Evolutionary conservation across 2,329 filamentous ascomycete species (phyloP).

Genomic region (Tympanopsis confertula): DNA sequence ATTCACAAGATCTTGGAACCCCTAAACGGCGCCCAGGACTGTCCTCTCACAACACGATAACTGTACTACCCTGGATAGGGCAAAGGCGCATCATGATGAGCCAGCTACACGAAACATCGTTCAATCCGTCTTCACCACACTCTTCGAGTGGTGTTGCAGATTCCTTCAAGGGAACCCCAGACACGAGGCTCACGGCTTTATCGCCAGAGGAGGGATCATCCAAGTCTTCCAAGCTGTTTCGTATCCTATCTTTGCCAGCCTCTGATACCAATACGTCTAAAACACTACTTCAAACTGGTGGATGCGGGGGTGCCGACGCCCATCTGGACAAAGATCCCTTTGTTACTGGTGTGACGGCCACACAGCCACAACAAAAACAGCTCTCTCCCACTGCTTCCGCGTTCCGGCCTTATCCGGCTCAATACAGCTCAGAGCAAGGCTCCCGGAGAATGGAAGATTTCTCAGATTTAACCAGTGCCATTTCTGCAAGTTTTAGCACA

Average conservation of each 20-base stretch:
- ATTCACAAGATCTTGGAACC: too few relatives aligned
- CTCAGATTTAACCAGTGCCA: constrained; percentile 6
- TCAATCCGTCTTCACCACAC: constrained; percentile 34
- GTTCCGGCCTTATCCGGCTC: constrained; percentile 39
- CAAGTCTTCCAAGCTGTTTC: constrained; percentile 23
- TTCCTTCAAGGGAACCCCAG: constrained; percentile 51
- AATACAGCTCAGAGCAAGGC: constrained; percentile 9
- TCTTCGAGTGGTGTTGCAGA: constrained; percentile 39
- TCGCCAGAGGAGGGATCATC: constrained; percentile 44
- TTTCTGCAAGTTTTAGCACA: constrained; percentile 28
- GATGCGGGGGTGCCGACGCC: constrained; percentile 6
- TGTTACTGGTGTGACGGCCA: constrained; percentile 22
- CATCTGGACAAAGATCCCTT: constrained; percentile 41
- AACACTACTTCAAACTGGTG: constrained; percentile 10
- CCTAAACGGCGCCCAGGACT: too few relatives aligned
- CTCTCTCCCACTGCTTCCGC: constrained; percentile 52
- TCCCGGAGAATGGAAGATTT: constrained; percentile 5
- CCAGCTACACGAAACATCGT: too few relatives aligned
- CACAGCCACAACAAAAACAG: constrained; percentile 25
- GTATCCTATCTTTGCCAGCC: constrained; percentile 13
- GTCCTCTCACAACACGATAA: too few relatives aligned
- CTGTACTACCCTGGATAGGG: too few relatives aligned
- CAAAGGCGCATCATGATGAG: too few relatives aligned
- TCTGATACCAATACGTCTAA: constrained; percentile 15
- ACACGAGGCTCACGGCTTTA: constrained; percentile 51